Base-by-base conservation (phyloP, 2,329 filamentous ascomycete species). In the Trichoderma sp. region DNA sequence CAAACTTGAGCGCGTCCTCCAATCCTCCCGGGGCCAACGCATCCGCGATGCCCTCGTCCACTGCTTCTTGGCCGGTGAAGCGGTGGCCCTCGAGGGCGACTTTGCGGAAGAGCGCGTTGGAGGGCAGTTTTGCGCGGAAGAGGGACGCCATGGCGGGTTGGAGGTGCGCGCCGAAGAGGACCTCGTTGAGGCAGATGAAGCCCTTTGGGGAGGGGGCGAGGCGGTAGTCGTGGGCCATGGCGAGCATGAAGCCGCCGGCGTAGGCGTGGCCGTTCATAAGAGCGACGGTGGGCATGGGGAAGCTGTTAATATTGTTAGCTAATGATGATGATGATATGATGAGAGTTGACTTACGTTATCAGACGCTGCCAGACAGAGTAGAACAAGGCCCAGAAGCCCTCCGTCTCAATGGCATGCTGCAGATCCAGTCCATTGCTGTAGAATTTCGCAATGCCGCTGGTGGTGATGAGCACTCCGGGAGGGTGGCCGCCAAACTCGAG, bases 361-460 rank as follows among this genome's bases (percentile, higher is more conserved):
- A 94, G 80, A 6, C 91, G 84, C 52, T 83, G 82, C 82, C 89
- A 94, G 1, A 94, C 78, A 16, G 82, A 82, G 80, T 89, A 94
- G 13, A 94, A 80, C 62, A 83, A 83, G 14, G 87, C 80, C 74
- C 88, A 88, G 82, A 91, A 95, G 3, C 83, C 84, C 1, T 87
- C 84, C 0, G 87, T 87, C 35, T 80, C 79, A 40, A 84, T 75
- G n/a, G 89, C 90, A 76, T 92, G 87, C 49, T 88, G 84, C 16
- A 94, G 86, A 78, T 96, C 91, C n/a, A 96, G 85, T 0, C 92
- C 92, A 80, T 95, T 95, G 78, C 87, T 90, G 82, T 91, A 96
- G 83, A 95, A 95, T 77, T 96, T 96, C 63, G 83, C 78, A 70
- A 94, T 91, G 59, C 85, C 87, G 53, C 89, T 92, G 0, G 92